phyloP scores from a whole-genome alignment of 768 basidiomycete genomes.

The Lanmaoa rubissima region DNA sequence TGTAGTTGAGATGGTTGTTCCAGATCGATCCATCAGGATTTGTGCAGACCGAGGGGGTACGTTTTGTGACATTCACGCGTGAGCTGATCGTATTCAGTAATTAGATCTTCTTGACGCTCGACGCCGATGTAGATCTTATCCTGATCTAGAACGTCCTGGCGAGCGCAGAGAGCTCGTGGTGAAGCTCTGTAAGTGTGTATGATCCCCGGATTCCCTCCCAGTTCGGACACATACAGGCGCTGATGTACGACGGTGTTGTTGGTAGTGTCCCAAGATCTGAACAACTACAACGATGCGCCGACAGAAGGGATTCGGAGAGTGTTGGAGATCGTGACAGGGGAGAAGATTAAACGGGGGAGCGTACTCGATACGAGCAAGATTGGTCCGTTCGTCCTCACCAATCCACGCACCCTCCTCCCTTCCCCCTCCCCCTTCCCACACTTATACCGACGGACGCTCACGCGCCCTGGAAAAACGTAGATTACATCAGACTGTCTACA shows the following conservation, averaged over 20 bases:
- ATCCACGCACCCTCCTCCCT: neutral
- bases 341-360: conserved; percentile 62
- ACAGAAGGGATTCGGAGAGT: conserved; percentile 91
- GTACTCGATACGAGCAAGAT: conserved; percentile 78
- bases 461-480: conserved; percentile 36
- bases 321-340: conserved; percentile 71
- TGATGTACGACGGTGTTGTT: neutral
- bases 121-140: conserved; percentile 56
- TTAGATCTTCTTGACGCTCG: neutral
- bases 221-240: neutral
- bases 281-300: conserved; percentile 88
- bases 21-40: conserved; percentile 78
- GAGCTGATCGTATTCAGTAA: conserved; percentile 24
- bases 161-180: conserved; percentile 81
- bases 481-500: conserved; percentile 89
- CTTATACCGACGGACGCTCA: neutral
- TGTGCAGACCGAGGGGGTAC: conserved; percentile 91
- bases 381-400: conserved; percentile 40
- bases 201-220: neutral
- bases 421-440: too few species aligned
- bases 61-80: conserved; percentile 89
- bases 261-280: conserved; percentile 84
- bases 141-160: conserved; percentile 58
- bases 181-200: conserved; percentile 65
- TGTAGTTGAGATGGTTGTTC: conserved; percentile 36